Evolutionary conservation across 2,329 filamentous ascomycete genomes (phyloP), one percentile per base, ranked within the genome.

Genomic region (Spiromastix sp.): DNA sequence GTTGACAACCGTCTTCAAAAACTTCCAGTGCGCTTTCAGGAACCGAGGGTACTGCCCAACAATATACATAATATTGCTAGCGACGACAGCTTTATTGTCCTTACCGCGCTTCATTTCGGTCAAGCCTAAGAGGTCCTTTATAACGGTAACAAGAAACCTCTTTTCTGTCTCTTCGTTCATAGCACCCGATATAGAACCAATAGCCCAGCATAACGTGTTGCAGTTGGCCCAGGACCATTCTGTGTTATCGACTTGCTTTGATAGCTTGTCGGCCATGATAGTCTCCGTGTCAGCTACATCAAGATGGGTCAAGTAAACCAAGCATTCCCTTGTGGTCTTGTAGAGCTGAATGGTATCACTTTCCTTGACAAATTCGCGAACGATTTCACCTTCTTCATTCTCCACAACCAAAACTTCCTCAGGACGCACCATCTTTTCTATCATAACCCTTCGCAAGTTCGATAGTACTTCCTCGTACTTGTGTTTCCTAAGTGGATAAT

Each of bases 81-180:
- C 91, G 26, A 98, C 91, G 7, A 98, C 91, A 9, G 91, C 91
- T 60, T 98, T 98, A 73, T 98, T 98, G 67, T 98, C 91, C 55
- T 98, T 98, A 43, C 91, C 91, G 36, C 93, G 84, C 69, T 98
- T 98, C 87, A 95, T 95, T 61, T 98, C 91, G 0, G 91, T 98
- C 37, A 98, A 70, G 1, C 91, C 93, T 18, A 98, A 77, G 5
- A 98, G 76, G 53, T 98, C 91, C 66, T 98, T 98, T 51, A 98
- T 98, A 37, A 98, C 93, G 1, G 91, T 98, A 32, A 98, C 91
- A 27, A 98, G 68, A 70, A 98, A 98, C 8, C 91, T 77, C 69
- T 98, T 98, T 63, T 98, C 91, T 0, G 91, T 98, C 60, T 98
- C 91, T 56, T 98, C 91, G 55, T 95, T 98, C 91, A 98, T 98